Percentiles rank a stretch among this genome's conserved stretches.
phyloP scores from a whole-genome alignment of 306 rosid genomes.

The Rosa chinensis region DNA sequence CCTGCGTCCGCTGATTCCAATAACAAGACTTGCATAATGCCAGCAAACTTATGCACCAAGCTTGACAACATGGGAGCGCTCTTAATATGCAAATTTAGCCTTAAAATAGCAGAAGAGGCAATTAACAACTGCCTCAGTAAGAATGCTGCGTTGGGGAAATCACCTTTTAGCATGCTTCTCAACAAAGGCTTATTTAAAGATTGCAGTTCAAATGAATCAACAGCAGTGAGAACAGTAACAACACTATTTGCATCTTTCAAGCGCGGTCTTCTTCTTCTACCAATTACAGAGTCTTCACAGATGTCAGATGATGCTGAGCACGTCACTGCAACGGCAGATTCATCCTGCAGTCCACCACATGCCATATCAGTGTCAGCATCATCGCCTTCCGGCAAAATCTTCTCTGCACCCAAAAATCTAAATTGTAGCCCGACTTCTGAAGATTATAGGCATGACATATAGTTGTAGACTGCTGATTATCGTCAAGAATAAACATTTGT shows the following conservation, averaged over 20 bases:
- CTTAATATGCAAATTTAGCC: constrained; percentile 51
- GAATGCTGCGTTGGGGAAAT: constrained; percentile 55
- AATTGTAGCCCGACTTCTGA: constrained; percentile 26
- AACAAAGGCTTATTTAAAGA: constrained; percentile 54
- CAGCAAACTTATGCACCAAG: constrained; percentile 34
- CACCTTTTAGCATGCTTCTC: constrained; percentile 64
- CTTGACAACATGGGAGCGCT: constrained; percentile 43
- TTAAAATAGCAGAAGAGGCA: constrained; percentile 65
- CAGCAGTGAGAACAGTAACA: constrained; percentile 42
- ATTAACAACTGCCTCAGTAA: constrained; percentile 71
- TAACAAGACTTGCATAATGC: constrained; percentile 62
- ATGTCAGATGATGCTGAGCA: constrained; percentile 36
- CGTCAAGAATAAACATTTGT: constrained; percentile 42
- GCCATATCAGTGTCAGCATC: constrained; percentile 34
- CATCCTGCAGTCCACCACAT: constrained; percentile 14
- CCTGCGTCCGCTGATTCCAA: constrained; percentile 55
- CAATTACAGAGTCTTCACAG: constrained; percentile 28
- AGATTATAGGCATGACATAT: constrained; percentile 35
- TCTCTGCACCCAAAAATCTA: constrained; percentile 26
- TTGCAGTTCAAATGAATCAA: constrained; percentile 45
- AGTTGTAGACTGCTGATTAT: constrained; percentile 34
- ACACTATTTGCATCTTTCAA: constrained; percentile 37
- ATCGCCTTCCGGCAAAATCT: constrained; percentile 17
- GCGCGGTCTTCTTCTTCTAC: constrained; percentile 28
- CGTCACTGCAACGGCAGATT: constrained; percentile 35